Evolutionary conservation across 2,329 filamentous ascomycete species (phyloP).

Genomic region (Spiromastix sp.): DNA sequence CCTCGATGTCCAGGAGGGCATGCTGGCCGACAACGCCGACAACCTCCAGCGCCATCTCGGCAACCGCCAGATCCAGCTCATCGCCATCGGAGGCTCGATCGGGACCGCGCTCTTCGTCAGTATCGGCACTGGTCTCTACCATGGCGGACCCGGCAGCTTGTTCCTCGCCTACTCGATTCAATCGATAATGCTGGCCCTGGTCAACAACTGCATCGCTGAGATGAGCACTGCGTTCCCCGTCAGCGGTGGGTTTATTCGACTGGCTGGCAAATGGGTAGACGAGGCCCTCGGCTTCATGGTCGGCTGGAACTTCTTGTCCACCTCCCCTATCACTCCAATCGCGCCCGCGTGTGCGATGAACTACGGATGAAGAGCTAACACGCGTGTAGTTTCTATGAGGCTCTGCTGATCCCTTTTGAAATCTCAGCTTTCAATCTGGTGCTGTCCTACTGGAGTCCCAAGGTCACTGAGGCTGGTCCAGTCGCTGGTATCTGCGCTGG

Average conservation of each 20-base stretch:
- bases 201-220: constrained; percentile 34
- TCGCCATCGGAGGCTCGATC: background rate
- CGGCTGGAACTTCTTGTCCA: constrained; percentile 39
- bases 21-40: too few species aligned
- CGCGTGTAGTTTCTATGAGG: constrained; percentile 27
- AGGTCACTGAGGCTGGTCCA: constrained; percentile 21
- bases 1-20: too few species aligned
- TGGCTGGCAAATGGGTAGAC: constrained; percentile 36
- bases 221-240: constrained; percentile 36
- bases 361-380: constrained; percentile 19
- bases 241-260: constrained; percentile 29
- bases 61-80: background rate
- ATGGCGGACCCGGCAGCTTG: constrained; percentile 29
- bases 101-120: constrained; percentile 23
- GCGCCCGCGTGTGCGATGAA: constrained; percentile 26
- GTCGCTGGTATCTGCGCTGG: constrained; percentile 24
- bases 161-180: constrained; percentile 25
- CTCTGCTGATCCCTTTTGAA: constrained; percentile 30
- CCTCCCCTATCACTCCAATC: constrained; percentile 27
- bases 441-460: constrained; percentile 26
- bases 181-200: constrained; percentile 22
- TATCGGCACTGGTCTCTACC: constrained; percentile 27
- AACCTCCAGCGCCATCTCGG: too few species aligned
- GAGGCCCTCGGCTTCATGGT: constrained; percentile 35
- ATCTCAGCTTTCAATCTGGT: constrained; percentile 33